Percentiles rank a stretch among this genome's conserved stretches.
Conservation (phyloP, 306 rosid genomes). For the Chamaecrista fasciculata region DNA sequence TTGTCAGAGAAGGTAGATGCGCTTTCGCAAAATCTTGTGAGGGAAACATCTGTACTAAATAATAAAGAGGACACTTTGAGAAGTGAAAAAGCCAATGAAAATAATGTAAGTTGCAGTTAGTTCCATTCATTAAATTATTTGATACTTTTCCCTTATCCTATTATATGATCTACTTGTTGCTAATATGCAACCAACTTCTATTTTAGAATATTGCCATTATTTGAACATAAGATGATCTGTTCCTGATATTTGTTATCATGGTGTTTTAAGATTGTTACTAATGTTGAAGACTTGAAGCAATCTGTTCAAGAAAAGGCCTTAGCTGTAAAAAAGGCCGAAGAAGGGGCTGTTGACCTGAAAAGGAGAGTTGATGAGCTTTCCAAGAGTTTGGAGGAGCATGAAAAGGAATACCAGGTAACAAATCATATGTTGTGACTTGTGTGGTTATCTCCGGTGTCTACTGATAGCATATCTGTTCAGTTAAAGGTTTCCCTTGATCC, state of each 20-base stretch:
- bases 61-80: slow-evolving; percentile 75
- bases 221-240: not conserved
- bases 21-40: slow-evolving; percentile 73
- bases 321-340: slow-evolving; percentile 82
- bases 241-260: slow-evolving; percentile 28
- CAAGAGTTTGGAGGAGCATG: slow-evolving; percentile 65
- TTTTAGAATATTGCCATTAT: slow-evolving; percentile 16
- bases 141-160: slow-evolving; percentile 11
- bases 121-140: not conserved
- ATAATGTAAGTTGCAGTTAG: slow-evolving; percentile 48
- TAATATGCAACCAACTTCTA: not conserved
- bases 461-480: slow-evolving; percentile 4
- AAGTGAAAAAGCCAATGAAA: slow-evolving; percentile 74
- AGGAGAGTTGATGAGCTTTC: slow-evolving; percentile 66
- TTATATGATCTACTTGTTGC: not conserved
- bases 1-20: slow-evolving; percentile 71
- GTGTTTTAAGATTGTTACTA: slow-evolving; percentile 56
- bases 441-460: not conserved
- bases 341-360: slow-evolving; percentile 84
- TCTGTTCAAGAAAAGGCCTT: slow-evolving; percentile 66
- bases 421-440: slow-evolving; percentile 7
- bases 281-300: slow-evolving; percentile 75
- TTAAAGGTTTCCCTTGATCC: slow-evolving; percentile 14
- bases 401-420: slow-evolving; percentile 84
- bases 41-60: slow-evolving; percentile 65